A percentile compares a stretch with the other conserved stretches of the same genome.
phyloP scores from a whole-genome alignment of 305 asterid genomes.

The Fraxinus platypoda region DNA sequence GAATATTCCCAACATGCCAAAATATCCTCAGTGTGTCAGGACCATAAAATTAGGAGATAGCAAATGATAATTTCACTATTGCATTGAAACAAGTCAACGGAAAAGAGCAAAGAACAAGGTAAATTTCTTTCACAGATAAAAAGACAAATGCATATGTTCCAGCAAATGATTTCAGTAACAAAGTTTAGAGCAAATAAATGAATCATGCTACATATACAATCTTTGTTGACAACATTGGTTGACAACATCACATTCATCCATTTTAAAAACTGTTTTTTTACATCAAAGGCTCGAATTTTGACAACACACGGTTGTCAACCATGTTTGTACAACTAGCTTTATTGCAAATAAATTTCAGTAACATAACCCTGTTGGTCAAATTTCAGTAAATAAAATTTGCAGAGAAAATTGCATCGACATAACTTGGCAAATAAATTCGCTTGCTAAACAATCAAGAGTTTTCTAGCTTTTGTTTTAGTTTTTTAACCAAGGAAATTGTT shows the following conservation, averaged over 20 bases:
- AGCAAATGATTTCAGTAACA: conserved; percentile 4
- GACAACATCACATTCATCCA: not conserved
- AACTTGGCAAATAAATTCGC: not conserved
- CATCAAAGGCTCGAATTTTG: not conserved
- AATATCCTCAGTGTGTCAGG: not conserved
- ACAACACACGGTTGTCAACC: not conserved
- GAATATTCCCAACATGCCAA: conserved; percentile 1
- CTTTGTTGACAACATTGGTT: not conserved
- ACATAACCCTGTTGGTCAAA: not conserved
- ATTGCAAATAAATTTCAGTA: not conserved
- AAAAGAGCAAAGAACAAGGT: not conserved
- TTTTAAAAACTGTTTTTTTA: not conserved
- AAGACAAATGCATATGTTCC: not conserved
- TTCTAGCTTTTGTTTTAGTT: not conserved
- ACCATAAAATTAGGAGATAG: not conserved
- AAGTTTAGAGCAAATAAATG: not conserved
- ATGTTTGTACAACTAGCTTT: too few species aligned
- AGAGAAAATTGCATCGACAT: not conserved
- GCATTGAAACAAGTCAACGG: conserved; percentile 8
- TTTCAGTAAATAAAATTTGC: not conserved
- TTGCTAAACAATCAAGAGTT: not conserved
- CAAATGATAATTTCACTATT: conserved; percentile 4
- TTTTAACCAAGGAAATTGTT: not conserved
- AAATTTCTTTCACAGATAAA: conserved; percentile 5
- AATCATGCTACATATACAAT: not conserved